Evolutionary conservation across 2,329 filamentous ascomycete species (phyloP), one percentile per base, ranked within the genome.

Genomic region (Talaromyces sp.): DNA sequence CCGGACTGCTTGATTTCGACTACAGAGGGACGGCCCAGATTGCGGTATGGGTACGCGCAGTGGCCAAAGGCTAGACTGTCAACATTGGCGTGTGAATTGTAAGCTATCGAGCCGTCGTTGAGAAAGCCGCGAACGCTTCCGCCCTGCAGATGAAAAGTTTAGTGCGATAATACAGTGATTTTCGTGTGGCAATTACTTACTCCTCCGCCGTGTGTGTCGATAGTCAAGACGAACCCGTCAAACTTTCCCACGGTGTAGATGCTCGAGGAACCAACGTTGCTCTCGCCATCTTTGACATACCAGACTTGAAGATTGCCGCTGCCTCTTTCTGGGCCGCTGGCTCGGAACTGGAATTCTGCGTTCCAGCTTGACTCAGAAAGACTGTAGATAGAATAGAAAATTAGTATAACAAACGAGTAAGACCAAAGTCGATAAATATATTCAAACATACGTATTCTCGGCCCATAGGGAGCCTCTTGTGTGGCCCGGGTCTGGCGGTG

Each of bases 241-340:
- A 96, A 99, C 67, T 85, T 86, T 58, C 86, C 86, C 10, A 89
- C 88, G 0, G 89, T 95, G 77, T 97, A 96, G 67, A 96, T 86
- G 75, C 90, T 96, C 65, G 85, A 84, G 26, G 87, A 83, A 59
- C 86, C 88, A 59, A 96, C 80, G 31, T 81, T 80, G 62, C 82
- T 77, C 66, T 84, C 78, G 32, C 89, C 89, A 62, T 90, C 84
- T 67, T 86, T 87, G 57, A 85, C 87, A 70, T 96, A 91, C 95
- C 95, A 99, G 69, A 99, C 82, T 76, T 98, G 93, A 67, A 99
- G 80, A 77, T 96, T 97, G 55, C 95, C 95, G 61, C 88, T 87
- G 56, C 88, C 91, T 67, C 90, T 82, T 71, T 98, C 95, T 64
- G 89, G 88, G 8, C 95, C 95, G 63, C 86, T 91, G 57, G 88